Evolutionary conservation across 179 eudicot species (phyloP).

Genomic region (Silene noctiflora): DNA sequence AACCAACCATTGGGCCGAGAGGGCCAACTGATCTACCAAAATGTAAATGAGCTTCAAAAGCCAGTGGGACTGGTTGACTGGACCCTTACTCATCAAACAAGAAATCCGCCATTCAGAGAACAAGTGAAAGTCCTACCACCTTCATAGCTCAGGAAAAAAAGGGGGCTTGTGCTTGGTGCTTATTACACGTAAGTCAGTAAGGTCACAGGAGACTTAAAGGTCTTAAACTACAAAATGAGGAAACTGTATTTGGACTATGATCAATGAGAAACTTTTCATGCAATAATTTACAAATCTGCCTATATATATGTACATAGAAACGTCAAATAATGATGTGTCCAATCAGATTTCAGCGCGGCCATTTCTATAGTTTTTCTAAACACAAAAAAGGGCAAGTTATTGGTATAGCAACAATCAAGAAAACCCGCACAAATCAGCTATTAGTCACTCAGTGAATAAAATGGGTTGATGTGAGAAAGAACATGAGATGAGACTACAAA

Average conservation of each 20-base stretch:
- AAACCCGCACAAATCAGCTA: too few species aligned
- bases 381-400: neutral
- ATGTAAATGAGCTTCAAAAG: too few species aligned
- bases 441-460: neutral
- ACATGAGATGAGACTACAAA: neutral
- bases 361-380: neutral
- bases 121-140: neutral
- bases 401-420: neutral
- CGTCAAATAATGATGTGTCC: neutral
- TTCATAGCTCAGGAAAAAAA: neutral
- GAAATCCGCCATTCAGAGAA: neutral
- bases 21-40: neutral
- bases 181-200: neutral
- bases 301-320: neutral
- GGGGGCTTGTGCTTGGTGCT: neutral
- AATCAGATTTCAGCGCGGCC: neutral
- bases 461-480: neutral
- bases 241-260: neutral
- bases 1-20: neutral
- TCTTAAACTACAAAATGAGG: neutral
- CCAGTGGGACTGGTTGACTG: too few species aligned
- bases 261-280: neutral
- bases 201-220: neutral
- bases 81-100: too few species aligned
- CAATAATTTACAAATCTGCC: neutral